These are phyloP conservation scores for Botryococcus braunii DNA, from an alignment of 163 green algal species.

Conservation along the genomic window DNA sequence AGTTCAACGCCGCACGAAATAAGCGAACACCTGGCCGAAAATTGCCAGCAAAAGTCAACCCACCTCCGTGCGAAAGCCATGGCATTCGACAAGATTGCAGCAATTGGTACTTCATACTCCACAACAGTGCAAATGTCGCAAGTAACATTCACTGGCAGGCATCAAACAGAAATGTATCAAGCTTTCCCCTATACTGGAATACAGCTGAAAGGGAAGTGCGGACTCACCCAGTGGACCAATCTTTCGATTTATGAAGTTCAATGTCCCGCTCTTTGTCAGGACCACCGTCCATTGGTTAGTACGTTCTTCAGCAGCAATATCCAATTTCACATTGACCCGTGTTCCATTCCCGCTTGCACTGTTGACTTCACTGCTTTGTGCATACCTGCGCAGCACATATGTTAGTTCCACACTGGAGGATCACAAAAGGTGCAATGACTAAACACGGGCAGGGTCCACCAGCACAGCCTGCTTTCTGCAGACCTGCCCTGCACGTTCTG, in stretches of 20 bases:
- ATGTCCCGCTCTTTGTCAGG: slow-evolving; percentile 14
- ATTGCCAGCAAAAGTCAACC: no score
- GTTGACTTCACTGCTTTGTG: slow-evolving; percentile 8
- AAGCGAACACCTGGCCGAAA: no score
- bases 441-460: background rate
- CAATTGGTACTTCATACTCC: no score
- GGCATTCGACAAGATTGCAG: no score
- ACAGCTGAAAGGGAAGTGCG: no score
- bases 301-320: slow-evolving; percentile 13
- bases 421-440: background rate
- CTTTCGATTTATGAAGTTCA: slow-evolving; percentile 17
- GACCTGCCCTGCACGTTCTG: background rate
- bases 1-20: no score
- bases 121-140: no score
- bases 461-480: background rate
- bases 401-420: background rate
- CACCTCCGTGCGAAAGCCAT: no score
- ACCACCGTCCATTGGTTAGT: slow-evolving; percentile 27
- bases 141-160: no score
- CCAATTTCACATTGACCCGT: background rate
- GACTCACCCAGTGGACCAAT: slow-evolving; percentile 22
- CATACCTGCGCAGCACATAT: background rate
- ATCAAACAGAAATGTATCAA: no score
- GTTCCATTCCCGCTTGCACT: background rate
- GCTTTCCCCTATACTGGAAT: no score